A percentile compares a stretch with the other conserved stretches of the same genome.
Evolutionary conservation across 768 basidiomycete genomes (phyloP).

Genomic region (Boletus subcaerulescens): DNA sequence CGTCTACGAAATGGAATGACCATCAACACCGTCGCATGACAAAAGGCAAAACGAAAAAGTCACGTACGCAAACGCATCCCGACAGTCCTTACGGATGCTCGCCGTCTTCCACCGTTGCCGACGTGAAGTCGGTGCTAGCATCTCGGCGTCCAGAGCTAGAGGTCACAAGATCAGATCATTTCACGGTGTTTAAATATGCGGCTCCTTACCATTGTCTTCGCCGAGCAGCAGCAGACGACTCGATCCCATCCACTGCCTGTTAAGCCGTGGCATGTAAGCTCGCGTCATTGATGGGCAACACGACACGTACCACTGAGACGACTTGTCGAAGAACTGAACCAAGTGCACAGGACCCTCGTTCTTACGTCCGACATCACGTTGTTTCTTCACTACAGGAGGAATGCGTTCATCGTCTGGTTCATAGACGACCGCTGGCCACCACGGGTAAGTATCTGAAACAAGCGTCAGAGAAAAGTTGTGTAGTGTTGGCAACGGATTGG

Average conservation of each 20-base stretch:
- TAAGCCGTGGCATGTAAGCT: not conserved
- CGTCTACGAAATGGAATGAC: constrained; percentile 26
- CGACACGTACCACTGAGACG: constrained; percentile 53
- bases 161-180: not conserved
- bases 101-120: constrained; percentile 61
- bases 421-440: constrained; percentile 83
- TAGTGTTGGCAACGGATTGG: not conserved
- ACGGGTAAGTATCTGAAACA: constrained; percentile 68
- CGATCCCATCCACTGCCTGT: constrained; percentile 61
- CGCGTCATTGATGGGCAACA: not conserved
- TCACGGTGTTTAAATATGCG: not conserved
- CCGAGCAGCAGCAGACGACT: constrained; percentile 63
- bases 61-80: constrained; percentile 60
- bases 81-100: constrained; percentile 50
- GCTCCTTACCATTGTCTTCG: constrained; percentile 61
- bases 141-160: constrained; percentile 60
- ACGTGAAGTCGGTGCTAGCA: constrained; percentile 50
- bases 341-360: constrained; percentile 51
- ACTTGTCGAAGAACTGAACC: constrained; percentile 78
- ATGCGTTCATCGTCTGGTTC: constrained; percentile 57
- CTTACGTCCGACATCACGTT: constrained; percentile 28
- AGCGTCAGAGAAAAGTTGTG: constrained; percentile 4
- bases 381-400: constrained; percentile 39
- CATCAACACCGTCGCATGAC: not conserved
- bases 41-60: not conserved